Percentiles rank a stretch among this genome's conserved stretches.
Conservation (phyloP, 352 stramenopile species). For the Phytopythium helicoides region DNA sequence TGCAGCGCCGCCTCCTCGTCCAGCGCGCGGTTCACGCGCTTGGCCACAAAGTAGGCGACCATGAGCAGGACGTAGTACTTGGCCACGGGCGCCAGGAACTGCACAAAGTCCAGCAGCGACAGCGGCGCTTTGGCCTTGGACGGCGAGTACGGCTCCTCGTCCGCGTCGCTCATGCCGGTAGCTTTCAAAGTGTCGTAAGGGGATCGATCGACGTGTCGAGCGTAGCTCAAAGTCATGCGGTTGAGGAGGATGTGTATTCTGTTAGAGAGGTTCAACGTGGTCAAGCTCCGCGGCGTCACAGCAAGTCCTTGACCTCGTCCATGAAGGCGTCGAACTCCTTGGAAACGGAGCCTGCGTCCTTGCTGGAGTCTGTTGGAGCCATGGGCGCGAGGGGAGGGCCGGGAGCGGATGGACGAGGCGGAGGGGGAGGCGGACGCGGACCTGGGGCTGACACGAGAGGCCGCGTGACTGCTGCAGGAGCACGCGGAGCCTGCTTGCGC, state of each 20-base stretch:
- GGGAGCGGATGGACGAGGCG: not conserved
- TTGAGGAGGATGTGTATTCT: too few relatives aligned
- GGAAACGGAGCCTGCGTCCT: constrained; percentile 22
- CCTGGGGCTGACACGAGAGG: not conserved
- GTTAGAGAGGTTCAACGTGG: not conserved
- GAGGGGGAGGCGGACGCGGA: constrained; percentile 3
- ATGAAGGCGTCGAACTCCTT: constrained; percentile 74
- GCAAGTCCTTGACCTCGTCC: constrained; percentile 54
- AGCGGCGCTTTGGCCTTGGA: constrained; percentile 20
- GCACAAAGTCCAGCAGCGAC: constrained; percentile 54
- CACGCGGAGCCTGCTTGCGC: constrained; percentile 13
- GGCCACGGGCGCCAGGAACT: too few relatives aligned
- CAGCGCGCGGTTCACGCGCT: constrained; percentile 58
- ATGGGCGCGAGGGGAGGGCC: constrained; percentile 6
- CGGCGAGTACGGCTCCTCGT: constrained; percentile 3
- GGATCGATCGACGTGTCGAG: too few relatives aligned
- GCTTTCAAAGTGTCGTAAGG: too few relatives aligned
- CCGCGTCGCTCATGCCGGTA: not conserved
- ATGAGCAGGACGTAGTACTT: constrained; percentile 76
- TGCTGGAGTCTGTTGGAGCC: not conserved
- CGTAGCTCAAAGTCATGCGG: too few relatives aligned
- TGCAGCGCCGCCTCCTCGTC: constrained; percentile 45
- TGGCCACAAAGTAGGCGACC: constrained; percentile 50
- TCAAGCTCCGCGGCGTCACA: constrained; percentile 4
- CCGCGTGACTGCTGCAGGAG: not conserved